A percentile compares a stretch with the other conserved stretches of the same genome.
phyloP scores from a whole-genome alignment of 768 basidiomycete genomes.

The Tylopilus sp. region DNA sequence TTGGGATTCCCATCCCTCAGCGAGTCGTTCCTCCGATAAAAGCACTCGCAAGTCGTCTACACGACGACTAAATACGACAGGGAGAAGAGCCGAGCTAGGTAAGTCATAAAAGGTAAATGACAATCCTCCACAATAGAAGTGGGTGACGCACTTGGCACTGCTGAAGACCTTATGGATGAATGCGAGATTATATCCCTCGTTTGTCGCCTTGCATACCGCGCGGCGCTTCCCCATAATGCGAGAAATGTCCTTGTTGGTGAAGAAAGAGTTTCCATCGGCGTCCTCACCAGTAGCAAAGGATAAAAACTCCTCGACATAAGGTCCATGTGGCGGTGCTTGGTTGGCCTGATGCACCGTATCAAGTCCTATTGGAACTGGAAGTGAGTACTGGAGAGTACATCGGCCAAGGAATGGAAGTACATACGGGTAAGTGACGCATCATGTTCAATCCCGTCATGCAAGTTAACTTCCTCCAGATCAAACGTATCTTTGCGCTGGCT shows the following conservation, averaged over 20 bases:
- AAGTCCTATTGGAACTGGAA: slow-evolving; percentile 40
- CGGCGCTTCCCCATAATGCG: slow-evolving; percentile 59
- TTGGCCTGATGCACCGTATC: slow-evolving; percentile 46
- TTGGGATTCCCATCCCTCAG: slow-evolving; percentile 67
- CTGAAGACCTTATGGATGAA: slow-evolving; percentile 62
- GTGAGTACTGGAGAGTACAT: background rate
- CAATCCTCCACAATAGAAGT: background rate
- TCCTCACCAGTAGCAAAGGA: slow-evolving; percentile 58
- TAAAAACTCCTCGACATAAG: slow-evolving; percentile 57
- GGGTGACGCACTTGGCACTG: slow-evolving; percentile 63
- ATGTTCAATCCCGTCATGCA: slow-evolving; percentile 60
- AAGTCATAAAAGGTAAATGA: background rate
- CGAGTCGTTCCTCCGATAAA: slow-evolving; percentile 67
- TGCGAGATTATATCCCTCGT: slow-evolving; percentile 54
- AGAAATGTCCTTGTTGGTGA: slow-evolving; percentile 61
- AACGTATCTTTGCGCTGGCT: slow-evolving; percentile 55
- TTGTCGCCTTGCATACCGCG: slow-evolving; percentile 49
- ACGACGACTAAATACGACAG: slow-evolving; percentile 44
- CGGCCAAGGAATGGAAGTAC: background rate
- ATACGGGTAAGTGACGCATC: slow-evolving; percentile 34
- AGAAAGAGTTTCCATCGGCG: slow-evolving; percentile 38
- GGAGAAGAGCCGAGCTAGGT: slow-evolving; percentile 55
- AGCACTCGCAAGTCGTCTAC: slow-evolving; percentile 51
- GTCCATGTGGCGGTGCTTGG: slow-evolving; percentile 51
- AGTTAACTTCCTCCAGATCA: slow-evolving; percentile 61